Evolutionary conservation across 495 filamentous ascomycete genomes (phyloP), one percentile per base, ranked within the genome.

Genomic region (Cercophora newfieldiana): DNA sequence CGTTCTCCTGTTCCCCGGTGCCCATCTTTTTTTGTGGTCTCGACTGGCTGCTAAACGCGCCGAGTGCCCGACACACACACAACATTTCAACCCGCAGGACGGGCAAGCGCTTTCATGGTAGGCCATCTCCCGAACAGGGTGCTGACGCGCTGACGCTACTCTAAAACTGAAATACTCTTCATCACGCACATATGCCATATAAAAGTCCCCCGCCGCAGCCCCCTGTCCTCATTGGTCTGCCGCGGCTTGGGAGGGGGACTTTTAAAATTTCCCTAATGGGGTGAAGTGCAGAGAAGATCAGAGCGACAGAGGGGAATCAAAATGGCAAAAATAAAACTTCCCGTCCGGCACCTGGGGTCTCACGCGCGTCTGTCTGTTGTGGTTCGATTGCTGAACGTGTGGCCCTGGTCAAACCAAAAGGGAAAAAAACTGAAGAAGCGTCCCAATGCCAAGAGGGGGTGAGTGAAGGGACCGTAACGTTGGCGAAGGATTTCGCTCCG

Each of bases 31-130:
- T 44, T 25, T 26, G n/a, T 7, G 21, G 51, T 55, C 51, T 5
- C 48, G 58, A 60, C 21, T 60, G 58, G 58, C 21, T 48, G 31
- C 19, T 60, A 60, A 60, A 60, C 58, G 58, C 58, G 58, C 58
- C 21, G 33, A 24, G 19, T 16, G 19, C n/a, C 26, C 26, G 25
- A 28, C 19, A n/a, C n/a, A n/a, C n/a, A n/a, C 12, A 26, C 26
- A 12, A 22, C 26, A n/a, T 55, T n/a, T 55, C 51, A n/a, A n/a
- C n/a, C 37, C 37, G 37, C 37, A 44, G 37, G 37, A 14, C 12
- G 37, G 37, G 37, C 37, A 44, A 44, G 37, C 37, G 12, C 37
- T 44, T 14, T 6, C 10, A 16, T 14, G 37, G 37, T 44, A 44
- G 37, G 37, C 37, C 12, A 44, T 44, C 37, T 44, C 37, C 37